phyloP scores from a whole-genome alignment of 163 green algal genomes.

The Prototheca stagnorum region DNA sequence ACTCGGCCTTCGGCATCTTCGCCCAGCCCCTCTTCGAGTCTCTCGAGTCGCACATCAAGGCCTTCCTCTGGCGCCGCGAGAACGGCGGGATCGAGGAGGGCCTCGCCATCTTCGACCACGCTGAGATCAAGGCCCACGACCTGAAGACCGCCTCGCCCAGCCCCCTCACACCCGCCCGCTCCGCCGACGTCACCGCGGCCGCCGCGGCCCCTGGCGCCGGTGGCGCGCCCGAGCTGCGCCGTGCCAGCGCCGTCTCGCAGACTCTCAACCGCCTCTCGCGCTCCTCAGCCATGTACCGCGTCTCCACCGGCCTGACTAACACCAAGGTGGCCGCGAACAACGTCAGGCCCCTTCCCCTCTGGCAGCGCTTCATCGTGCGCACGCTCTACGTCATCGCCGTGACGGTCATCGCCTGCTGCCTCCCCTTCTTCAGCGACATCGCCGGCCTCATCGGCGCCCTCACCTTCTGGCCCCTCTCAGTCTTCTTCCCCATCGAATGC shows the following conservation, averaged over 20 bases:
- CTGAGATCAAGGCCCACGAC: no score
- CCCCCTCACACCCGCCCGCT: not conserved
- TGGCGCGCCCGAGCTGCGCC: no score
- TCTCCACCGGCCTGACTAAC: slow-evolving; percentile 6
- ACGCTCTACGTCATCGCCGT: slow-evolving; percentile 4
- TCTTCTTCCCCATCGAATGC: slow-evolving; percentile 4
- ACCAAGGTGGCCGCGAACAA: slow-evolving; percentile 4
- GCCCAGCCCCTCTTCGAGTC: slow-evolving; percentile 10
- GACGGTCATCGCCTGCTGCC: slow-evolving; percentile 7
- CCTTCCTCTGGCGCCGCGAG: not conserved
- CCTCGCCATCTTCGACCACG: no score
- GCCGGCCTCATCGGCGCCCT: slow-evolving; percentile 7
- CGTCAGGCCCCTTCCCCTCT: not conserved
- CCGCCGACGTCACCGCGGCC: not conserved
- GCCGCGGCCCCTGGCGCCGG: no score
- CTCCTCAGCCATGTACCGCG: slow-evolving; percentile 5
- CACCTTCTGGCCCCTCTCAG: slow-evolving; percentile 1
- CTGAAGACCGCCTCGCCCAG: no score
- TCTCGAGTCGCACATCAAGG: slow-evolving; percentile 13
- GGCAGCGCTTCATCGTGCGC: slow-evolving; percentile 6
- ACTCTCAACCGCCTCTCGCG: not conserved
- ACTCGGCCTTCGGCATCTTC: slow-evolving; percentile 9
- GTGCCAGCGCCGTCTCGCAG: not conserved
- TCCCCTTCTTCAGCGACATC: slow-evolving; percentile 13
- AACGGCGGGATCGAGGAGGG: not conserved